Percentiles rank a stretch among this genome's conserved stretches.
Evolutionary conservation across 208 protist species (phyloP).

Genomic region (Blastocrithidia nonstop): DNA sequence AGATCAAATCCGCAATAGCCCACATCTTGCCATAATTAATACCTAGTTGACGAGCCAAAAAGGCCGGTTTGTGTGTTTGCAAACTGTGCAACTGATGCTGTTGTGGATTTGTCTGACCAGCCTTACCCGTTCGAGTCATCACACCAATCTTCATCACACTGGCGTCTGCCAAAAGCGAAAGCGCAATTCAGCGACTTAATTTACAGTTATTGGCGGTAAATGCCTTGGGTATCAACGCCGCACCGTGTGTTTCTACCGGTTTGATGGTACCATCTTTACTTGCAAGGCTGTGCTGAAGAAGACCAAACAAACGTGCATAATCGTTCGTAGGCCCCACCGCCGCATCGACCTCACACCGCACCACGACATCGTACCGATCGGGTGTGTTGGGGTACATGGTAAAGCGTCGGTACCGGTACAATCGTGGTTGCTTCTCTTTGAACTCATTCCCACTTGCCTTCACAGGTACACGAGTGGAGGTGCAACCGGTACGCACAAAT

Average conservation of each 20-base stretch:
- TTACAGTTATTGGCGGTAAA: slow-evolving; percentile 57
- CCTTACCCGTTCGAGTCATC: slow-evolving; percentile 32
- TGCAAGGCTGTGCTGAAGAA: slow-evolving; percentile 49
- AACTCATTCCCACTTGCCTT: slow-evolving; percentile 40
- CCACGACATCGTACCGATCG: slow-evolving; percentile 69
- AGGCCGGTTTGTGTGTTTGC: slow-evolving; percentile 28
- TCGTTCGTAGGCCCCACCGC: slow-evolving; percentile 24
- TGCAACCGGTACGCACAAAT: slow-evolving; percentile 46
- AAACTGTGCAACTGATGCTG: slow-evolving; percentile 46
- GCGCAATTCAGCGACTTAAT: slow-evolving; percentile 75
- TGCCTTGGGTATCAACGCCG: slow-evolving; percentile 35
- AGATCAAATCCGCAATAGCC: slow-evolving; percentile 53
- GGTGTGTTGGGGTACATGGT: slow-evolving; percentile 45
- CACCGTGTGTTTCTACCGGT: slow-evolving; percentile 23
- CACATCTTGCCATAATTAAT: slow-evolving; percentile 64
- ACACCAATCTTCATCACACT: slow-evolving; percentile 74
- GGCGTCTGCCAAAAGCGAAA: slow-evolving; percentile 53
- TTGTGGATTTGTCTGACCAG: slow-evolving; percentile 12
- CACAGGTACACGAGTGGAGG: slow-evolving; percentile 26
- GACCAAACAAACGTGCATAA: slow-evolving; percentile 56
- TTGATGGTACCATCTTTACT: slow-evolving; percentile 18
- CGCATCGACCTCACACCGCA: slow-evolving; percentile 75
- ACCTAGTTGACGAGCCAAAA: slow-evolving; percentile 44
- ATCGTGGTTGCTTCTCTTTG: slow-evolving; percentile 34
- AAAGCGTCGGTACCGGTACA: slow-evolving; percentile 78